Evolutionary conservation across 306 rosid species (phyloP), one percentile per base, ranked within the genome.

Genomic region (Prosopis cineraria): DNA sequence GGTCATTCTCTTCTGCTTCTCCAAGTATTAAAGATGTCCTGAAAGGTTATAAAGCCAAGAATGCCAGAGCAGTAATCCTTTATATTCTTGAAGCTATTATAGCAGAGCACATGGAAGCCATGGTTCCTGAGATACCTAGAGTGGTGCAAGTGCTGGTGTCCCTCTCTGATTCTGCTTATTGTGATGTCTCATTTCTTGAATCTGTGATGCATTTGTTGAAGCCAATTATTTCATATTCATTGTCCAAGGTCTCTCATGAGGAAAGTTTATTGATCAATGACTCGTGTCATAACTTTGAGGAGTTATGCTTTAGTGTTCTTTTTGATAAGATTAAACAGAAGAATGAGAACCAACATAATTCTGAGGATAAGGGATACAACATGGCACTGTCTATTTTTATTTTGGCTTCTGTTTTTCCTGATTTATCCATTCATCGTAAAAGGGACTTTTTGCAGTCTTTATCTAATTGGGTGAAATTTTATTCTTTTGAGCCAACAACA

Each of bases 161-260:
- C 73, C 96, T 94, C 72, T 91, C 96, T 76, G 69, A 90, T 77
- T 76, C 96, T 53, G 50, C 88, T 36, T 91, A 90, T 86, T 94
- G 98, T 65, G 98, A 94, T n/a, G 97, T 94, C 33, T 86, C 91
- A 62, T 91, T 94, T 90, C 93, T 94, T 70, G 91, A 91, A 29
- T 89, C 98, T 75, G 89, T 85, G 72, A 68, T 94, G 88, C 16
- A 70, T 68, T 72, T 94, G 78, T 86, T 91, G 85, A 90, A 88
- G 83, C 98, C 98, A 68, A 88, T 94, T 76, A 86, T 91, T 80
- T 94, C 98, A 48, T 91, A 90, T 84, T 87, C 98, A 53, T 85
- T 94, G 75, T 78, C 73, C 69, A 94, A 89, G 85, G 85, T 82
- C 58, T 89, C 89, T 60, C 84, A 76, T 39, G 97, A 91, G 81